phyloP scores from a whole-genome alignment of 176 grass and related monocot genomes.

The Oryza glumipatula region DNA sequence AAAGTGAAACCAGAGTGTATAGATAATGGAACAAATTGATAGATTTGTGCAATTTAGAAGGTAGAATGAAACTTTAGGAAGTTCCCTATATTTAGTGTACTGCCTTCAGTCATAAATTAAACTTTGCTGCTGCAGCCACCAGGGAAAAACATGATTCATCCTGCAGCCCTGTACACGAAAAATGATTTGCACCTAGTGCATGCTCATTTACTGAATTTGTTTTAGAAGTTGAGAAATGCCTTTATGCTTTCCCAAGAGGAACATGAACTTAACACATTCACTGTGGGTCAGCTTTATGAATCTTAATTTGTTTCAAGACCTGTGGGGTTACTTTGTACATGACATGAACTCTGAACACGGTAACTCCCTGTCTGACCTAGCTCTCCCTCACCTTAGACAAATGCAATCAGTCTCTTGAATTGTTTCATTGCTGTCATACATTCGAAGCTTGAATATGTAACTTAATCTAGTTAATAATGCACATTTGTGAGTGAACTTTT shows the following conservation, averaged over 20 bases:
- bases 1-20: neutral
- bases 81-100: neutral
- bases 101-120: slow-evolving; percentile 2
- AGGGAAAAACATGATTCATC: neutral
- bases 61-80: neutral
- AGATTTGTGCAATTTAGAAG: neutral
- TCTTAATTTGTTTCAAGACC: slow-evolving; percentile 10
- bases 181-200: neutral
- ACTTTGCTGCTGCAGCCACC: neutral
- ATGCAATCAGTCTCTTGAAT: neutral
- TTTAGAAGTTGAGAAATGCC: neutral
- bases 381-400: neutral
- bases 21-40: neutral
- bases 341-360: neutral
- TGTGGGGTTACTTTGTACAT: neutral
- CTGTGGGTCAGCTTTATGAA: neutral
- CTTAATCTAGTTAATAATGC: neutral
- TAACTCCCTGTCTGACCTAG: slow-evolving; percentile 10
- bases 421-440: neutral
- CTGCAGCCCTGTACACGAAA: neutral
- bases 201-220: neutral
- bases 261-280: neutral
- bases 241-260: neutral
- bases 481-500: slow-evolving; percentile 10
- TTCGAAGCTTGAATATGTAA: slow-evolving; percentile 7